Evolutionary conservation across 306 rosid species (phyloP), one percentile per base, ranked within the genome.

Genomic region (Oemleria cerasiformis): DNA sequence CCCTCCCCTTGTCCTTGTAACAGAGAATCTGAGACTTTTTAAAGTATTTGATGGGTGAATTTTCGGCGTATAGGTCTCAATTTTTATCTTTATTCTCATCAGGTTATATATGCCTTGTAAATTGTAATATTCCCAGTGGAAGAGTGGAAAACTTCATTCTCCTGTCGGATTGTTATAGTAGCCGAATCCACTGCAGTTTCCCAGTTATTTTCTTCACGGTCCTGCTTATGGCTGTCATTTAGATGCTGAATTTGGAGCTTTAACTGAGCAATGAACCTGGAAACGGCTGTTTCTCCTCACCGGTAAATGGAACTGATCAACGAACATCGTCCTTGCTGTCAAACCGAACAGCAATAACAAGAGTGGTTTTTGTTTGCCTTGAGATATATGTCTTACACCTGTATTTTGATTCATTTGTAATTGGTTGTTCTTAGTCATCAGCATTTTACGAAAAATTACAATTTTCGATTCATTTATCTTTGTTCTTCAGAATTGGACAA

Each of bases 41-140:
- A 8, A 8, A 47, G 23, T 47, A 30, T 47, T 25, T 8, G 12
- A 17, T 51, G 5, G 71, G 17, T 48, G 16, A 5, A 6, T 67
- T 67, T 67, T 54, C 5, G 17, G 45, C 39, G 16, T 47, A 8
- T 47, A 30, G 3, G 17, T 67, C 30, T 67, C 59, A 66, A 47
- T 25, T 25, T 47, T 48, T 16, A 50, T 17, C 49, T 67, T 20
- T 49, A 17, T 13, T 43, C 19, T 55, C 63, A 63, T 47, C 68
- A 70, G 81, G 67, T 61, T 38, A 70, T 19, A 9, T 70, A 12
- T 42, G 75, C 59, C 60, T 47, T 49, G 68, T 47, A 13, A 23
- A 57, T 40, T 34, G 68, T 47, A 13, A 23, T 67, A 23, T 34
- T 57, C 40, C 63, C 10, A 53, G 45, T 65, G 39, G 56, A 20